Base-by-base conservation (phyloP, 73 alveolate species). In the Durusdinium trenchii region DNA sequence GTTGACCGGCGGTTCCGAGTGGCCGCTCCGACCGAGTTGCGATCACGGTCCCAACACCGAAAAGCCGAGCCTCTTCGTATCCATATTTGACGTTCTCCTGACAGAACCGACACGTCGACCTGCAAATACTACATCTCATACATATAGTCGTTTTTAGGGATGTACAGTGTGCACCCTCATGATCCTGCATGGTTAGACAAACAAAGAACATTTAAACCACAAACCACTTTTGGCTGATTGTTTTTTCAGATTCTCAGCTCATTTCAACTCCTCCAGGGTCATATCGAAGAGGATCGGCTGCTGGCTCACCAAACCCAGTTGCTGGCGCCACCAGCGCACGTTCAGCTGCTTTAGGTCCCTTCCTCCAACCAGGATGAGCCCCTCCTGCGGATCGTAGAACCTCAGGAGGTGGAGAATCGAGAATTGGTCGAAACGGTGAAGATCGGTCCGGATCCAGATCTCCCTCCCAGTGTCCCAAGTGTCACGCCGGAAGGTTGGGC, bases 371-470 rank as follows among this genome's bases (percentile, higher is more conserved):
- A 35, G 47, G 94, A 94, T 50, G 47, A 36, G n/a, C 1, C 99
- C 99, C 6, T 38, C 71, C 43, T 95, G 95, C 2, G 99, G 99
- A 82, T 95, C 99, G 62, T 95, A 95, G 79, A 95, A 95, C 57
- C 99, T 82, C 78, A 0, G 67, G 40, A 4, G 40, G 16, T 62
- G 6, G 4, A 40, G 76, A 32, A 75, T 23, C 30, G n/a, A 60
- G 69, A 12, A 57, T 57, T 23, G 23, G 23, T 23, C 69, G 69
- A 57, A 57, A 60, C 73, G 30, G 30, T 60, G 4, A 60, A 60
- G n/a, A n/a, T n/a, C n/a, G n/a, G n/a, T n/a, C n/a, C n/a, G n/a
- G n/a, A n/a, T n/a, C n/a, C n/a, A n/a, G n/a, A n/a, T n/a, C n/a
- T n/a, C n/a, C n/a, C n/a, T n/a, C n/a, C n/a, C n/a, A n/a, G n/a